Evolutionary conservation across 2,329 filamentous ascomycete species (phyloP).

Genomic region (Anthostomella pinea): DNA sequence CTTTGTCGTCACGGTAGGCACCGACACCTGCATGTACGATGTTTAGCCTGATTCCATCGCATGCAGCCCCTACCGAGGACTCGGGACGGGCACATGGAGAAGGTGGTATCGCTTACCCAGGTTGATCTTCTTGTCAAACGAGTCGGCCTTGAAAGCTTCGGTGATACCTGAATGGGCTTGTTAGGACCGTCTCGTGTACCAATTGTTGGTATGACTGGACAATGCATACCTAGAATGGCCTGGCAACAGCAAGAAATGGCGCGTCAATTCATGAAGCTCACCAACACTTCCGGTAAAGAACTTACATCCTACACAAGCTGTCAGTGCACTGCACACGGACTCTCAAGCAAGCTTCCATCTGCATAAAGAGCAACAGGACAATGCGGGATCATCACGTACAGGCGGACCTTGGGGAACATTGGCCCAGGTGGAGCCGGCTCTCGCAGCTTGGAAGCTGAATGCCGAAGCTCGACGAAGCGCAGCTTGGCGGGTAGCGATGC

Average conservation of each 20-base stretch:
- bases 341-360: too few relatives aligned
- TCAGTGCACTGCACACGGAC: too few relatives aligned
- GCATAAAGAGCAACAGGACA: conserved; percentile 24
- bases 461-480: conserved; percentile 37
- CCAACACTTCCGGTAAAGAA: conserved; percentile 11
- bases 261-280: conserved; percentile 17
- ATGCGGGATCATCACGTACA: conserved; percentile 53
- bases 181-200: conserved; percentile 17
- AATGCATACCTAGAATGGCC: conserved; percentile 71
- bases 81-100: neutral
- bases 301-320: conserved; percentile 37
- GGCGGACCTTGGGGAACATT: conserved; percentile 92
- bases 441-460: conserved; percentile 41
- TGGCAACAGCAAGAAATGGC: conserved; percentile 33
- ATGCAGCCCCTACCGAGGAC: neutral
- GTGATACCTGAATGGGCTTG: conserved; percentile 66
- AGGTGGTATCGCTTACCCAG: conserved; percentile 59
- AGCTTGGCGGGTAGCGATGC: conserved; percentile 50
- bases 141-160: conserved; percentile 98
- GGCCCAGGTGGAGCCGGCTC: conserved; percentile 79
- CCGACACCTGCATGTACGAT: conserved; percentile 67
- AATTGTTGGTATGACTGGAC: conserved; percentile 2
- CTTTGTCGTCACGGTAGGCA: conserved; percentile 96
- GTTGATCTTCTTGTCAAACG: conserved; percentile 95
- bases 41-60: conserved; percentile 15